Evolutionary conservation across 2,329 filamentous ascomycete species (phyloP), one percentile per base, ranked within the genome.

Genomic region (Nothophoma quercina): DNA sequence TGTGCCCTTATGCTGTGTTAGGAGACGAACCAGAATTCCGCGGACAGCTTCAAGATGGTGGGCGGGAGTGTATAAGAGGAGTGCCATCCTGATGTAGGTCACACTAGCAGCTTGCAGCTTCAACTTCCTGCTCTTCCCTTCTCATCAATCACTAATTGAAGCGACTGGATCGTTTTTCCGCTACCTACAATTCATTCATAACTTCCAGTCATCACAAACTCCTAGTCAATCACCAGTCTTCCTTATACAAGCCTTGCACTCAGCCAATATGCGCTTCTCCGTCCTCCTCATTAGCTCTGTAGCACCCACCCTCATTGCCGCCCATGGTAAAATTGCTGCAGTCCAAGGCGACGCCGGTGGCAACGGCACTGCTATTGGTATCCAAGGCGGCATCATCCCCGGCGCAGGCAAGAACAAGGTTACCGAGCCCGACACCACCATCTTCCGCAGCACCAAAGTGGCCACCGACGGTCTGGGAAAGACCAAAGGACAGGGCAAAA

Each of bases 401-500:
- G 72, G 73, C 7, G 53, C 75, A 0, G 77, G 78, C 16, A 61
- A 60, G 19, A 79, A 79, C 70, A 63, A 58, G 26, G 60, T 69
- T 55, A 79, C 77, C 1, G 77, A 80, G 59, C 63, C 75, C 26
- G 78, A 80, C 62, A 79, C 78, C 23, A 80, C 78, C 29, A 72
- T 80, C 57, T 80, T 80, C 70, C 51, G 56, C 16, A 63, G 56
- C 15, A 72, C 60, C 58, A 64, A 72, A 30, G 68, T 74, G 52
- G 59, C 64, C 43, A 68, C 68, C 33, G 64, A 78, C 56, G 74
- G 75, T 18, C 72, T 78, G 25, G 77, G 77, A 55, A 62, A 56
- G 25, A 79, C 76, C 42, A 70, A 60, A 0, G 69, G 64, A 23
- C 50, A 59, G 18, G 77, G 77, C 57, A 55, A 71, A 51, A 78